Conservation (phyloP, 371 early-diverging fungal genomes). For the Circinella minor region DNA sequence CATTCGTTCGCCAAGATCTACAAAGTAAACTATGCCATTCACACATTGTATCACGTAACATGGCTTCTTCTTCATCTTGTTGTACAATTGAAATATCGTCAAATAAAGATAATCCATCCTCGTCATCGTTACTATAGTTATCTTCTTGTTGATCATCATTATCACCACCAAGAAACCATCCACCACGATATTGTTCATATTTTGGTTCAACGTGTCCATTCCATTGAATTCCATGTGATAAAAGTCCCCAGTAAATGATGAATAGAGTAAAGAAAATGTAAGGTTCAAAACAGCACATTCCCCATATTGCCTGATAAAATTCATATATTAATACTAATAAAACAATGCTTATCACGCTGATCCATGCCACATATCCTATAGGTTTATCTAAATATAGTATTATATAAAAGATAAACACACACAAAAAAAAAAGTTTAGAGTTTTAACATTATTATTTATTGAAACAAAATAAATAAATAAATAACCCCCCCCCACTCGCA, state of each 20-base stretch:
- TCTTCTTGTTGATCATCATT: not conserved
- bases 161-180: not conserved
- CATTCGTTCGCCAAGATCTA: conserved; percentile 34
- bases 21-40: conserved; percentile 28
- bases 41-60: not conserved
- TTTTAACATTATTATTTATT: no score
- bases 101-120: conserved; percentile 5
- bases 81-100: conserved; percentile 10
- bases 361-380: not conserved
- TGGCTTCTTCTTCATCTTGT: conserved; percentile 1
- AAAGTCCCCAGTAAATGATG: conserved; percentile 13
- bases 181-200: not conserved
- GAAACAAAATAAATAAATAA: no score
- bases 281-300: conserved; percentile 16
- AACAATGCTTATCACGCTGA: not conserved
- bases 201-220: not conserved
- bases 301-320: conserved; percentile 20
- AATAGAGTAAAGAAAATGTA: conserved; percentile 14
- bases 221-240: conserved; percentile 16
- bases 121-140: not conserved
- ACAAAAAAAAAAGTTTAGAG: not conserved
- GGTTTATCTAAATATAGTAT: conserved; percentile 6
- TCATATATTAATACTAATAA: conserved; percentile 9
- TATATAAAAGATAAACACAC: no score
- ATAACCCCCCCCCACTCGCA: no score